Percentiles rank a stretch among this genome's conserved stretches.
Conservation (phyloP, 805 yeast species). For the Spathaspora hagerdaliae region DNA sequence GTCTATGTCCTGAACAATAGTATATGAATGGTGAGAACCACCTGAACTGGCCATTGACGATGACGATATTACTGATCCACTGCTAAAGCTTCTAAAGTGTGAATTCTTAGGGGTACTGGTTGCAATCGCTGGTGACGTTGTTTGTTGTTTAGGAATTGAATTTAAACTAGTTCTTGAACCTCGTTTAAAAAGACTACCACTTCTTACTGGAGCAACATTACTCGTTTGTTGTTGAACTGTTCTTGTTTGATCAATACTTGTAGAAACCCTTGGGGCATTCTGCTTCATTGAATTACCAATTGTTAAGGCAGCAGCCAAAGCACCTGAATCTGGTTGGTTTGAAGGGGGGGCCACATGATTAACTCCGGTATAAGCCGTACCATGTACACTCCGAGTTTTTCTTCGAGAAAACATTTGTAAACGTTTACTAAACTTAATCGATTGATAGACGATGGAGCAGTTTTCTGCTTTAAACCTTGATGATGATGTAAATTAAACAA, state of each 20-base stretch:
- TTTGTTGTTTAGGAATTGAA: conserved; percentile 1
- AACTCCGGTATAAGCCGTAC: conserved; percentile 41
- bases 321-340: conserved; percentile 33
- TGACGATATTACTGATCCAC: conserved; percentile 5
- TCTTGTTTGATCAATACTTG: neutral
- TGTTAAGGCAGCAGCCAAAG: conserved; percentile 43
- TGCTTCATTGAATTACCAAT: conserved; percentile 28
- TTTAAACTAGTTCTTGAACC: conserved; percentile 8
- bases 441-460: too few relatives aligned
- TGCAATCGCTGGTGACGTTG: neutral
- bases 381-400: conserved; percentile 25
- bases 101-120: neutral
- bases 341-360: conserved; percentile 30
- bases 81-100: conserved; percentile 9
- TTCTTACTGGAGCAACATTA: neutral
- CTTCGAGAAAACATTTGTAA: conserved; percentile 24
- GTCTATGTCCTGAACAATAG: conserved; percentile 18
- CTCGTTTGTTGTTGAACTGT: neutral
- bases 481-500: too few relatives aligned
- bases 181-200: conserved; percentile 11
- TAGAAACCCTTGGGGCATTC: neutral
- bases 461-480: too few relatives aligned
- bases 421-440: too few relatives aligned
- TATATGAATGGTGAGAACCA: conserved; percentile 2
- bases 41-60: conserved; percentile 6